A percentile compares a stretch with the other conserved stretches of the same genome.
Conservation (phyloP, 2,329 filamentous ascomycete genomes). For the Pseudopyrenochaeta lycopersici region DNA sequence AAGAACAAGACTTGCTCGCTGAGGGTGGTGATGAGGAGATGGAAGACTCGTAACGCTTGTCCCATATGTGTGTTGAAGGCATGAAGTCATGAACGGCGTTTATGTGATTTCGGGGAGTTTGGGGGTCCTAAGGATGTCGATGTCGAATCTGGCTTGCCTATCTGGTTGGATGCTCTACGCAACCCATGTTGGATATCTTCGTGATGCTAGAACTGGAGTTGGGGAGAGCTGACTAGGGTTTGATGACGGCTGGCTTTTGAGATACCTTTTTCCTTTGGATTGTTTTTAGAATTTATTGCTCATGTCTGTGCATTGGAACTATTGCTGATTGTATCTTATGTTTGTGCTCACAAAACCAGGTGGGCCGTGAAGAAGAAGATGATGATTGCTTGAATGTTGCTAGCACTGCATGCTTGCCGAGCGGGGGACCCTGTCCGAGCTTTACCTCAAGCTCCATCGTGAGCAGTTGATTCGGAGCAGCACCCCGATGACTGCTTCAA, state of each 20-base stretch:
- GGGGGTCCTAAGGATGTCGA: neutral
- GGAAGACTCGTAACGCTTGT: conserved; percentile 31
- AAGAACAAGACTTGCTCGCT: conserved; percentile 56
- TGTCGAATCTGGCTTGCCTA: neutral
- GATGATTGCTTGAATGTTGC: too few species aligned
- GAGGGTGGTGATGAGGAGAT: conserved; percentile 39
- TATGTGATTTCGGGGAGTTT: conserved; percentile 12
- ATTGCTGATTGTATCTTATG: neutral
- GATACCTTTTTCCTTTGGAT: conserved; percentile 16
- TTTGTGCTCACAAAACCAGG: too few species aligned
- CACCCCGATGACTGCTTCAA: neutral
- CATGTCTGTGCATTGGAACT: neutral
- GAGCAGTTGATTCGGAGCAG: neutral
- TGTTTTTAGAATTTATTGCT: neutral
- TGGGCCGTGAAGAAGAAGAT: too few species aligned
- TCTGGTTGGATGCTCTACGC: neutral
- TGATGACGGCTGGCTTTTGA: conserved; percentile 3
- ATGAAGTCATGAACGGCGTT: conserved; percentile 1
- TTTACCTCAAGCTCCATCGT: neutral
- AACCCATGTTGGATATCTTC: neutral
- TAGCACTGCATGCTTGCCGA: too few species aligned
- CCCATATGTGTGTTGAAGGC: too few species aligned
- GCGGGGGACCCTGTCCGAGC: neutral
- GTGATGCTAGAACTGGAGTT: conserved; percentile 1
- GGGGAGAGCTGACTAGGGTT: neutral